Conservation (phyloP, 352 stramenopile genomes). For the Globisporangium alternatum region DNA sequence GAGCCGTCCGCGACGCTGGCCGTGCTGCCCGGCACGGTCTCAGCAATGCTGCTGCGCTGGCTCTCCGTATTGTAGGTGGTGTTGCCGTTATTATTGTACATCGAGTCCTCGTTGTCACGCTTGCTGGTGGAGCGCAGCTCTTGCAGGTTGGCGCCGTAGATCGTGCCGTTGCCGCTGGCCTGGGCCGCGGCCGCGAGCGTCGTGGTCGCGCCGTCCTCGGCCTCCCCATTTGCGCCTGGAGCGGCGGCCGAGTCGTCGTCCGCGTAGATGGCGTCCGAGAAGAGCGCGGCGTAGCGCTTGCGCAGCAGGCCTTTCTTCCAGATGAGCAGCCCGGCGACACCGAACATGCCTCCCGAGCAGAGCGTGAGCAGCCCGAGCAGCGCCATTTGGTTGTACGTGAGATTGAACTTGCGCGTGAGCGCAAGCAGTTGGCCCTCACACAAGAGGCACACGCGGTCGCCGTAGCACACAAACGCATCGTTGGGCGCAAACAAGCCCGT, state of each 20-base stretch:
- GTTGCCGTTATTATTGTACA: neutral
- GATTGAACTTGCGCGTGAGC: constrained; percentile 67
- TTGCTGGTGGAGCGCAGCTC: neutral
- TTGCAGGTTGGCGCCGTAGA: constrained; percentile 12
- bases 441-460: constrained; percentile 65
- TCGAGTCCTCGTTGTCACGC: constrained; percentile 18
- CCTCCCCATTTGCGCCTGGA: neutral
- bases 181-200: constrained; percentile 13
- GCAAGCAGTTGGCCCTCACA: constrained; percentile 72
- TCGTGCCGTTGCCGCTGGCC: constrained; percentile 15
- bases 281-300: constrained; percentile 69
- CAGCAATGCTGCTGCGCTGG: constrained; percentile 3
- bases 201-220: neutral
- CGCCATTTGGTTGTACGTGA: constrained; percentile 76
- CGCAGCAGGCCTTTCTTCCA: constrained; percentile 69
- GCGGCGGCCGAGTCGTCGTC: constrained; percentile 28
- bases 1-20: neutral
- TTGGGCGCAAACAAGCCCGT: neutral
- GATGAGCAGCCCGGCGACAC: constrained; percentile 64
- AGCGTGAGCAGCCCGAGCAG: constrained; percentile 51
- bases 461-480: constrained; percentile 75
- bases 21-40: constrained; percentile 4
- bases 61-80: neutral
- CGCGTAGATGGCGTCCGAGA: constrained; percentile 56
- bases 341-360: constrained; percentile 52